A percentile compares a stretch with the other conserved stretches of the same genome.
These are phyloP conservation scores for Rhodotorula toruloides DNA, from an alignment of 768 basidiomycete genomes.

Conservation along the genomic window DNA sequence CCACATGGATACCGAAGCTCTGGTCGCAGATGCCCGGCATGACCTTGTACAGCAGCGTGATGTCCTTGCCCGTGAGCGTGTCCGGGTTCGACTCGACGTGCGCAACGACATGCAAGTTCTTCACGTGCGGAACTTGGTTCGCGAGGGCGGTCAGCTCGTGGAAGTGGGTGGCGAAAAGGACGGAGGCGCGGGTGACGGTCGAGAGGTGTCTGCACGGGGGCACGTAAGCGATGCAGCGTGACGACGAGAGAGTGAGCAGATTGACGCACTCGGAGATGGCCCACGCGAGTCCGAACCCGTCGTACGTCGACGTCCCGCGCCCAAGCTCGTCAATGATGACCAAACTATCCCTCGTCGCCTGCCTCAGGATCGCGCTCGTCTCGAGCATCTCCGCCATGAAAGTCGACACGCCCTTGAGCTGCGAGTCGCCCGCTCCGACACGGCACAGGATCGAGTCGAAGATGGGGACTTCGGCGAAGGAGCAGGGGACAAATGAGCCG, in stretches of 20 bases:
- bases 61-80: constrained; percentile 56
- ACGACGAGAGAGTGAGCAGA: background rate
- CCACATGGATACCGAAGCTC: constrained; percentile 97
- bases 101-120: constrained; percentile 92
- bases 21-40: constrained; percentile 86
- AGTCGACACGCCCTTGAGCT: constrained; percentile 93
- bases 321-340: constrained; percentile 98
- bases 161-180: constrained; percentile 92
- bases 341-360: constrained; percentile 83
- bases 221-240: background rate
- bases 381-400: constrained; percentile 99
- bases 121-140: constrained; percentile 76
- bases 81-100: constrained; percentile 63
- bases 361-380: constrained; percentile 87
- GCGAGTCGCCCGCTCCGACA: constrained; percentile 95
- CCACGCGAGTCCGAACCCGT: constrained; percentile 97
- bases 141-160: constrained; percentile 91
- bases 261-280: constrained; percentile 87
- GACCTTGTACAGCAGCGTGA: constrained; percentile 70
- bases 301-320: constrained; percentile 77
- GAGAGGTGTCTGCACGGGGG: constrained; percentile 71
- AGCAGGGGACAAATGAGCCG: constrained; percentile 91
- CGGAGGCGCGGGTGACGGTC: constrained; percentile 83
- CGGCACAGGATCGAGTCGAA: constrained; percentile 94
- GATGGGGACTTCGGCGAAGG: constrained; percentile 75